A percentile compares a stretch with the other conserved stretches of the same genome.
phyloP scores from a whole-genome alignment of 2,329 filamentous ascomycete genomes.

The Fusarium illudens region DNA sequence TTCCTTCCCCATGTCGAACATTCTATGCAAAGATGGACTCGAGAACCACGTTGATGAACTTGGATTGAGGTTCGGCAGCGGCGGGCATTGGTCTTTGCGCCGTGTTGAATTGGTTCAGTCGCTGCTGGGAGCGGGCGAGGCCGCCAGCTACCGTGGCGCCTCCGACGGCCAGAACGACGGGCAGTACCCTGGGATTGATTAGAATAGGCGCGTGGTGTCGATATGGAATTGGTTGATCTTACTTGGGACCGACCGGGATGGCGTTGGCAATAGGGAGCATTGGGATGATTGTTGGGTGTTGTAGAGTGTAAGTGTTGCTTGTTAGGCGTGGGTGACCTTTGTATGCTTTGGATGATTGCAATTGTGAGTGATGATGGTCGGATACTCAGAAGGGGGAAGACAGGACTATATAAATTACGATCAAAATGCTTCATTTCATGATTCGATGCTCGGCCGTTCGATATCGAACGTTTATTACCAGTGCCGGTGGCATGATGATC shows the following conservation, averaged over 20 bases:
- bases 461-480: slow-evolving; percentile 32
- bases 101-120: slow-evolving; percentile 14
- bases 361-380: slow-evolving; percentile 4
- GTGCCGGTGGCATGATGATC: slow-evolving; percentile 36
- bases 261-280: slow-evolving; percentile 31
- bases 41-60: slow-evolving; percentile 30
- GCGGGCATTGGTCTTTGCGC: background rate
- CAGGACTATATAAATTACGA: slow-evolving; percentile 30
- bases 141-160: slow-evolving; percentile 31
- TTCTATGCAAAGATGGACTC: slow-evolving; percentile 37
- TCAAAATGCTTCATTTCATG: background rate
- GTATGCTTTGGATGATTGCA: background rate
- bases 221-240: background rate
- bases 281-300: slow-evolving; percentile 7
- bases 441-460: background rate
- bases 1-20: background rate
- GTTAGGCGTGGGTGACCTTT: background rate
- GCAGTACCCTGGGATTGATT: slow-evolving; percentile 25
- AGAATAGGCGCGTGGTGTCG: background rate
- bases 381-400: background rate
- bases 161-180: slow-evolving; percentile 34
- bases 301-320: background rate
- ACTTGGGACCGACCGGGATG: slow-evolving; percentile 26
- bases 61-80: slow-evolving; percentile 15
- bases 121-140: slow-evolving; percentile 17